phyloP scores from a whole-genome alignment of 257 asterid species.

The Nicotiana tabacum region DNA sequence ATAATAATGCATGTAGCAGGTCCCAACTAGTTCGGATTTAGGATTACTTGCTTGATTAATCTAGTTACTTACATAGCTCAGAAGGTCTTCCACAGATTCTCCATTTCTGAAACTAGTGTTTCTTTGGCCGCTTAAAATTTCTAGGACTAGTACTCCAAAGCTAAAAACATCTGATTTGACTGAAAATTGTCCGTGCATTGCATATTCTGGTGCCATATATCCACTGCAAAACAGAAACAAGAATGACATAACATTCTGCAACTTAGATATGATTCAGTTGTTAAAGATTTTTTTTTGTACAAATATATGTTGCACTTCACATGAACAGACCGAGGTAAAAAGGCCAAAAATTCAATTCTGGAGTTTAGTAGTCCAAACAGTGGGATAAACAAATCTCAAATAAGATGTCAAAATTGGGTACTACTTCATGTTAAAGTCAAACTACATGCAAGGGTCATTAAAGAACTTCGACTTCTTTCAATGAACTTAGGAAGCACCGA shows the following conservation, averaged over 20 bases:
- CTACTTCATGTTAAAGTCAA: neutral
- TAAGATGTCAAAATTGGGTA: neutral
- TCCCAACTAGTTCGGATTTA: neutral
- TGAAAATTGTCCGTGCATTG: conserved; percentile 6
- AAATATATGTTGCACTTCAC: neutral
- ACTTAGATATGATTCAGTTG: neutral
- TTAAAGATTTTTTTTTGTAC: neutral
- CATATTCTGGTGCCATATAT: conserved; percentile 25
- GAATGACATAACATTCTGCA: neutral
- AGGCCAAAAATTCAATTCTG: neutral
- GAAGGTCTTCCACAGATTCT: conserved; percentile 10
- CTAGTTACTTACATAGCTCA: conserved; percentile 4
- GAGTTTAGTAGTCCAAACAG: neutral
- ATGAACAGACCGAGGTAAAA: neutral
- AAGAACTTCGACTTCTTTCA: neutral
- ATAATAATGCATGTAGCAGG: neutral
- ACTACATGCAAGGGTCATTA: neutral
- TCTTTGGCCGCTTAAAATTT: conserved; percentile 3
- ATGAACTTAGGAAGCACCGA: neutral
- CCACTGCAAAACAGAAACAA: conserved; percentile 12
- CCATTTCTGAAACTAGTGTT: neutral
- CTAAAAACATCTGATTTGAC: conserved; percentile 23
- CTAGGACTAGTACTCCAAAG: conserved; percentile 21
- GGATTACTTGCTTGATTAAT: neutral
- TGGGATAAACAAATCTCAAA: neutral